Conservation (phyloP, 176 grass and related monocot genomes). For the Oryza nivara region DNA sequence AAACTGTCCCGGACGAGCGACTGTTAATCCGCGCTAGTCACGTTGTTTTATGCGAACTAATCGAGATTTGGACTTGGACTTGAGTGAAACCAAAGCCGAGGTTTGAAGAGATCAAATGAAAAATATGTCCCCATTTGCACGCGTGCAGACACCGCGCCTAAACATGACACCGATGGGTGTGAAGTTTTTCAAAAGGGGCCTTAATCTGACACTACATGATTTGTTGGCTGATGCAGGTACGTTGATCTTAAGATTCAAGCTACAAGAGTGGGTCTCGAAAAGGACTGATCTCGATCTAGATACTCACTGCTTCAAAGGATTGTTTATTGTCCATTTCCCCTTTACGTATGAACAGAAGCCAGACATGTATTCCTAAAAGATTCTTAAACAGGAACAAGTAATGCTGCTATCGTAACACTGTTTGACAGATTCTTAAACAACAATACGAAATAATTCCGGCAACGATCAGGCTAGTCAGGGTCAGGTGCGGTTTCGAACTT, state of each 20-base stretch:
- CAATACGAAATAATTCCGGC: background rate
- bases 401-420: background rate
- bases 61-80: constrained; percentile 18
- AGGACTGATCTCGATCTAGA: background rate
- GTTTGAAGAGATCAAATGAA: constrained; percentile 23
- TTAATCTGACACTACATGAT: background rate
- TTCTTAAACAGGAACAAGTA: background rate
- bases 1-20: background rate
- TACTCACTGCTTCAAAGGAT: background rate
- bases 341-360: constrained; percentile 22
- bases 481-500: background rate
- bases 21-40: background rate
- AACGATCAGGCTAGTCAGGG: background rate
- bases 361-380: background rate
- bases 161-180: constrained; percentile 5
- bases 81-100: background rate
- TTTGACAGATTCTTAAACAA: background rate
- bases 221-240: constrained; percentile 40
- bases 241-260: constrained; percentile 47
- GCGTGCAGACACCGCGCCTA: constrained; percentile 16
- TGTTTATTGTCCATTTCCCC: background rate
- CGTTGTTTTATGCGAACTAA: constrained; percentile 2
- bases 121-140: background rate
- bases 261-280: background rate
- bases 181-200: background rate